Percentiles rank a stretch among this genome's conserved stretches.
phyloP scores from a whole-genome alignment of 192 early-diverging fungal species.

The Gryganskiella cystojenkinii region DNA sequence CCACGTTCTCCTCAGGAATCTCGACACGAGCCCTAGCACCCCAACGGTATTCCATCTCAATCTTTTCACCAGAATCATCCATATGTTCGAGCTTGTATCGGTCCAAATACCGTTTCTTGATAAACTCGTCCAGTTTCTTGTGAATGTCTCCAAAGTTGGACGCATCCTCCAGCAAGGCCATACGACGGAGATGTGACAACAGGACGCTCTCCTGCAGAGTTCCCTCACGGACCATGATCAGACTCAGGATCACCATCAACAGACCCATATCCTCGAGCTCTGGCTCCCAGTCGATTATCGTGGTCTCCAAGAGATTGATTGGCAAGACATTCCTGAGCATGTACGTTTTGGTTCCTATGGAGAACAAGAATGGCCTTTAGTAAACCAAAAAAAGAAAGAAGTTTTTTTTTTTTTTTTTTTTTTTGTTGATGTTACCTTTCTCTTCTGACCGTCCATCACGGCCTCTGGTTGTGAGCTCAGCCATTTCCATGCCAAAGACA shows the following conservation, averaged over 20 bases:
- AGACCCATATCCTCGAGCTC: constrained; percentile 61
- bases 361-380: background rate
- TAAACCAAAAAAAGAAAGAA: no score
- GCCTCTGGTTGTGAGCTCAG: constrained; percentile 59
- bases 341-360: constrained; percentile 49
- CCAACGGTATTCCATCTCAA: constrained; percentile 61
- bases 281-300: constrained; percentile 52
- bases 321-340: constrained; percentile 57
- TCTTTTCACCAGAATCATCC: constrained; percentile 51
- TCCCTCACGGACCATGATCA: constrained; percentile 68
- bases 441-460: constrained; percentile 18
- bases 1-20: constrained; percentile 60
- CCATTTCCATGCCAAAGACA: constrained; percentile 74
- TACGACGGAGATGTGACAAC: constrained; percentile 36
- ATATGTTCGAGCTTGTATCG: constrained; percentile 42
- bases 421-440: constrained; percentile 25
- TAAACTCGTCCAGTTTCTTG: constrained; percentile 48
- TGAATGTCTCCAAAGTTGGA: constrained; percentile 49
- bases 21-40: constrained; percentile 72
- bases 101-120: constrained; percentile 66
- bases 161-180: constrained; percentile 32
- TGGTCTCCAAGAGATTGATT: constrained; percentile 25
- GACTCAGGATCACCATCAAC: constrained; percentile 64
- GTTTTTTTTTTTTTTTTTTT: no score
- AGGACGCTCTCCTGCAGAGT: constrained; percentile 58